A percentile compares a stretch with the other conserved stretches of the same genome.
Evolutionary conservation across 805 yeast genomes (phyloP).

Genomic region (Scheffersomyces coipomensis): DNA sequence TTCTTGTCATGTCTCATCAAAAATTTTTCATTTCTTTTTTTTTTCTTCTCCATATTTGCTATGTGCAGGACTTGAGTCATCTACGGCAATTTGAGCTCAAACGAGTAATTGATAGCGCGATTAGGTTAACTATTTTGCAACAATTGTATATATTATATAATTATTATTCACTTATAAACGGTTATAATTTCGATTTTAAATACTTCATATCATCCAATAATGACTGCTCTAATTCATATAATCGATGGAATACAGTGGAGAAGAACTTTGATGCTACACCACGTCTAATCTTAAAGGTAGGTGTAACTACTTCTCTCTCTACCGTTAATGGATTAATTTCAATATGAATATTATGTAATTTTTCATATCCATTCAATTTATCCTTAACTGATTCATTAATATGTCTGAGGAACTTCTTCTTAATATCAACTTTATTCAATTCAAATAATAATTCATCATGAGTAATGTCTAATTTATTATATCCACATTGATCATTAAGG

Average conservation of each 20-base stretch:
- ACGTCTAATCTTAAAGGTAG: slow-evolving; percentile 53
- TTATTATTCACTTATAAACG: no score
- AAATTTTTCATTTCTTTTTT: no score
- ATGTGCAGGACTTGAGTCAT: no score
- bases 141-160: no score
- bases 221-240: slow-evolving; percentile 27
- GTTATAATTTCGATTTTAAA: slow-evolving; percentile 1
- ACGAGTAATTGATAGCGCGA: no score
- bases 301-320: slow-evolving; percentile 61
- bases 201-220: slow-evolving; percentile 10
- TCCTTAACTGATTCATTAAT: slow-evolving; percentile 20
- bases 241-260: slow-evolving; percentile 7
- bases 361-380: slow-evolving; percentile 27
- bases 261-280: slow-evolving; percentile 22
- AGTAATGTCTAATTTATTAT: slow-evolving; percentile 8
- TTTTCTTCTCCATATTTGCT: no score
- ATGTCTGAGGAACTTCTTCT: slow-evolving; percentile 16
- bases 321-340: slow-evolving; percentile 39
- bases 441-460: slow-evolving; percentile 9
- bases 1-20: no score
- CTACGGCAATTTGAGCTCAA: no score
- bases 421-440: slow-evolving; percentile 15
- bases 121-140: no score
- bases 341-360: slow-evolving; percentile 25
- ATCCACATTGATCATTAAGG: slow-evolving; percentile 13